Conservation (phyloP, 306 rosid species). For the Quercus bicolor region DNA sequence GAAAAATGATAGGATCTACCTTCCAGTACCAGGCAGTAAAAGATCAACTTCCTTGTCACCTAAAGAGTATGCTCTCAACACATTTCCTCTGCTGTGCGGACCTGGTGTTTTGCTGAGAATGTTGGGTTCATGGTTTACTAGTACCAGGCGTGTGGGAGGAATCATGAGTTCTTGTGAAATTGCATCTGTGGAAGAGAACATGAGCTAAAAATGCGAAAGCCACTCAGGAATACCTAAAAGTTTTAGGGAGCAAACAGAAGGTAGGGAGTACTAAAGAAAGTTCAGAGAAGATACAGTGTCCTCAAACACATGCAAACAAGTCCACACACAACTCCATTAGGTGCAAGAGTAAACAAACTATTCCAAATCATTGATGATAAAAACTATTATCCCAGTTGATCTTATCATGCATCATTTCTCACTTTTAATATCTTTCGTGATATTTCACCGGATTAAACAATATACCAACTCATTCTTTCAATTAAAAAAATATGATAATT, state of each 20-base stretch:
- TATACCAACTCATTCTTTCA: background rate
- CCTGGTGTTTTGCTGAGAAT: constrained; percentile 70
- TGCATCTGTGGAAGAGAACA: constrained; percentile 41
- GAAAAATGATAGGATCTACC: constrained; percentile 40
- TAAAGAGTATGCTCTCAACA: constrained; percentile 75
- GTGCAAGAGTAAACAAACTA: background rate
- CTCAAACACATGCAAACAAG: background rate
- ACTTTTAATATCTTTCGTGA: background rate
- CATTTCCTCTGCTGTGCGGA: constrained; percentile 87
- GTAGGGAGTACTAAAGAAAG: background rate
- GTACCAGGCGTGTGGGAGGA: constrained; percentile 58
- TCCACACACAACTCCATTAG: background rate
- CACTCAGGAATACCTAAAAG: background rate
- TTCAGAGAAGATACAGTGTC: background rate
- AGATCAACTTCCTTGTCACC: constrained; percentile 94
- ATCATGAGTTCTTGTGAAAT: constrained; percentile 42
- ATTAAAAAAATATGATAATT: background rate
- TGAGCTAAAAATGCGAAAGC: background rate
- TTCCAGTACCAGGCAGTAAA: constrained; percentile 87
- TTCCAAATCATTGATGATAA: constrained; percentile 14
- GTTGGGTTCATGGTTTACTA: constrained; percentile 89
- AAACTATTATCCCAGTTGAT: background rate
- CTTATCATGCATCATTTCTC: background rate
- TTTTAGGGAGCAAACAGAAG: background rate
- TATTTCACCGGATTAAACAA: background rate